Base-by-base conservation (phyloP, 2,329 filamentous ascomycete genomes). In the Trichoderma simmonsii region DNA sequence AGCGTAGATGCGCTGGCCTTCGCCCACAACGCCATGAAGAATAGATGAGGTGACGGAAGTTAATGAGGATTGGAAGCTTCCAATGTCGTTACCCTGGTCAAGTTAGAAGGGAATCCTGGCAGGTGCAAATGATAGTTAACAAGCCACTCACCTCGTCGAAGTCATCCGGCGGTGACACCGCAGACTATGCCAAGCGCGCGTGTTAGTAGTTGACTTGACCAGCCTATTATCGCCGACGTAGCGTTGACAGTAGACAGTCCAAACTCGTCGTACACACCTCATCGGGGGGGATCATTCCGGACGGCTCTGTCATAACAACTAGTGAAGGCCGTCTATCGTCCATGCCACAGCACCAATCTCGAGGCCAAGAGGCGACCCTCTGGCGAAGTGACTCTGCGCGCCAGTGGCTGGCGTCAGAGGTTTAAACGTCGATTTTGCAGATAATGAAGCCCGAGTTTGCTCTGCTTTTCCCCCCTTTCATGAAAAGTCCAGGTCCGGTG, bases 1-100 rank as follows among this genome's bases (percentile, higher is more conserved):
- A 43, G 79, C 79, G 65, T 81, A 81, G 6, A 78, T 75, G 6
- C 79, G 75, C 30, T 78, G 78, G 34, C 78, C 79, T 60, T 80
- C 78, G 26, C 75, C 76, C 15, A 77, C 48, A 30, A 77, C 74
- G 56, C 78, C 72, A 71, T 77, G 69, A 30, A 76, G 67, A 43
- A 78, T 63, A 56, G 77, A 78, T 39, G 77, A 78, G 63, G 77
- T 79, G 51, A 79, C 77, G n/a, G 78, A 78, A 21, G 76, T 77
- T 59, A 79, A 80, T 70, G 78, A 77, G 36, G 73, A 74, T 15
- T 68, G 72, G 36, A 66, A 70, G 73, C 73, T 76, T 39, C 54
- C 73, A 6, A 72, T 60, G 24, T 76, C 76, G 61, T 72, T 69
- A 26, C 73, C 75, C 75, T 76, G 11, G 39, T 39, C 60, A 77